A percentile compares a stretch with the other conserved stretches of the same genome.
Conservation (phyloP, 768 basidiomycete genomes). For the Stropharia rugosoannulata region DNA sequence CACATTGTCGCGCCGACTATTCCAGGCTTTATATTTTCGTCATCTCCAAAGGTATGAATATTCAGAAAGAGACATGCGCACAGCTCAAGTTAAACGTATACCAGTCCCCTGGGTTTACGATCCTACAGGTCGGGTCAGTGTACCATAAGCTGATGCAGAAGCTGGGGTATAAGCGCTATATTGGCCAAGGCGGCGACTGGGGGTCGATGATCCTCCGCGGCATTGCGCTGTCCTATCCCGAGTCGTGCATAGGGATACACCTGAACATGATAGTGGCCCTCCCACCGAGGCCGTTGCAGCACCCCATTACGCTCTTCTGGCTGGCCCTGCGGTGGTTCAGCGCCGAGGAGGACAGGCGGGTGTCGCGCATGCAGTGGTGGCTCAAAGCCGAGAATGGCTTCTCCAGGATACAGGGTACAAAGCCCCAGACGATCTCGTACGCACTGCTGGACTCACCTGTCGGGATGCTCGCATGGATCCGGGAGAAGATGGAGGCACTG, state of each 20-base stretch:
- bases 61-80: background rate
- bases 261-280: conserved; percentile 25
- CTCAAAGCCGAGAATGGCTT: conserved; percentile 33
- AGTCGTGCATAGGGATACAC: conserved; percentile 25
- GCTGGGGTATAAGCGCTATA: conserved; percentile 28
- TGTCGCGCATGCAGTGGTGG: conserved; percentile 28
- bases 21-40: conserved; percentile 33
- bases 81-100: background rate
- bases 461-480: conserved; percentile 47
- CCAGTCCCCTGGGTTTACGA: conserved; percentile 24
- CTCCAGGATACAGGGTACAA: conserved; percentile 34
- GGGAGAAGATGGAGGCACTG: conserved; percentile 34
- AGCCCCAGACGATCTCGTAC: conserved; percentile 47
- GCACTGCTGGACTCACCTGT: conserved; percentile 49
- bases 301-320: conserved; percentile 23
- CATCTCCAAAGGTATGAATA: conserved; percentile 24
- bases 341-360: conserved; percentile 27
- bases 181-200: conserved; percentile 34
- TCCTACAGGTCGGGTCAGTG: conserved; percentile 24
- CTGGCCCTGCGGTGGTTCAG: conserved; percentile 30
- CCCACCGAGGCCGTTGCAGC: conserved; percentile 21
- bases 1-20: conserved; percentile 32
- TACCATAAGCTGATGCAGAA: conserved; percentile 33
- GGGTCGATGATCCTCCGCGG: conserved; percentile 28
- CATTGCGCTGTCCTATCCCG: conserved; percentile 24